These are phyloP conservation scores for Ophiocordyceps sinensis DNA, from an alignment of 2,329 filamentous ascomycete genomes.

Conservation along the genomic window DNA sequence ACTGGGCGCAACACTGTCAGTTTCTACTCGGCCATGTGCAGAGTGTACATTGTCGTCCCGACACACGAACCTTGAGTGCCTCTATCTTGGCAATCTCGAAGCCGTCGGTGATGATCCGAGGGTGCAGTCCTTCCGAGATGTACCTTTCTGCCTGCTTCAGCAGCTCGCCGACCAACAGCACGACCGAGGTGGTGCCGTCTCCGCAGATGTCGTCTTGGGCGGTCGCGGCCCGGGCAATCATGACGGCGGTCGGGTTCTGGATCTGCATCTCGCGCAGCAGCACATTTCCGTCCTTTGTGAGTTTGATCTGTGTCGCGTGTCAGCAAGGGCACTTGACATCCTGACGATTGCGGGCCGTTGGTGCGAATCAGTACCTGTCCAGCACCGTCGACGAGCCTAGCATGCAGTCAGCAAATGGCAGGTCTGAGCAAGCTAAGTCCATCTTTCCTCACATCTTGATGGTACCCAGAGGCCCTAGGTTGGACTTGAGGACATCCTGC, in stretches of 20 bases:
- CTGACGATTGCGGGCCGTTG: constrained; percentile 10
- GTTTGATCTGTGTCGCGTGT: constrained; percentile 59
- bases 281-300: constrained; percentile 97
- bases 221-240: constrained; percentile 72
- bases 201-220: constrained; percentile 98
- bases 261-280: constrained; percentile 74
- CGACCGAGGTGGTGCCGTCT: constrained; percentile 93
- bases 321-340: constrained; percentile 11
- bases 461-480: constrained; percentile 83
- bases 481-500: constrained; percentile 90
- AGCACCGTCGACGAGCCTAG: constrained; percentile 53
- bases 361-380: constrained; percentile 38
- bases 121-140: constrained; percentile 93
- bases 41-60: neutral
- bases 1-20: constrained; percentile 33
- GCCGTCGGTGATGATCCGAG: constrained; percentile 89
- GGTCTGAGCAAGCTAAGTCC: neutral
- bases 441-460: constrained; percentile 68
- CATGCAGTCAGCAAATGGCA: constrained; percentile 10
- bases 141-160: constrained; percentile 95
- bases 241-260: constrained; percentile 92
- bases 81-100: constrained; percentile 95
- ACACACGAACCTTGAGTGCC: constrained; percentile 55
- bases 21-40: neutral
- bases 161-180: constrained; percentile 88